Evolutionary conservation across 2,329 filamentous ascomycete species (phyloP).

Genomic region (Monosporascus ibericus): DNA sequence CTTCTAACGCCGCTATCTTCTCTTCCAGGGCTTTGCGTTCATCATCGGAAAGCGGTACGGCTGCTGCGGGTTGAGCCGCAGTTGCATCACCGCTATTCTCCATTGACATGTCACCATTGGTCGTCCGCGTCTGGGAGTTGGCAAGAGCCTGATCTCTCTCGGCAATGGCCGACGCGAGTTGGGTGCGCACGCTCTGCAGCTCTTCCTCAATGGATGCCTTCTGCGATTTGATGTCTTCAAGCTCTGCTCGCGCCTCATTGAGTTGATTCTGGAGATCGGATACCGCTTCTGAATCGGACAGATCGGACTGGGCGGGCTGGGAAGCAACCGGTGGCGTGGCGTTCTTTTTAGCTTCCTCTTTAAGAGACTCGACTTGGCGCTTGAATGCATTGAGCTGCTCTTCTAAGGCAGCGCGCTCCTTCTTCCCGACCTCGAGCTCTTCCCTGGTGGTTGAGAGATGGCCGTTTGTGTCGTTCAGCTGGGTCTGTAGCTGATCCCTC

Average conservation of each 20-base stretch:
- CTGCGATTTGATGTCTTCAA: conserved; percentile 60
- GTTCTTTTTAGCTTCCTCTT: conserved; percentile 27
- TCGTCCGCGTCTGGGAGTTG: conserved; percentile 23
- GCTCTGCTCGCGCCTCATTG: conserved; percentile 47
- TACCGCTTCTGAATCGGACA: conserved; percentile 40
- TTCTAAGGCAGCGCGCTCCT: conserved; percentile 29
- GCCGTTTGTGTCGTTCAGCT: conserved; percentile 38
- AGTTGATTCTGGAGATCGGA: conserved; percentile 45
- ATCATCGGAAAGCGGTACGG: conserved; percentile 41
- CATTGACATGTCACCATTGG: conserved; percentile 24
- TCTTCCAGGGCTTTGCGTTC: conserved; percentile 58
- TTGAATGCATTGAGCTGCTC: conserved; percentile 39
- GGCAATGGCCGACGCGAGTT: conserved; percentile 56
- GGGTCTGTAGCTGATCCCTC: conserved; percentile 45
- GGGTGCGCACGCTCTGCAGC: conserved; percentile 45
- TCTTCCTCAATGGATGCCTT: conserved; percentile 64
- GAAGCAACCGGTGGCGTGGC: conserved; percentile 33
- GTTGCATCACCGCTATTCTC: conserved; percentile 19
- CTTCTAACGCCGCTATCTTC: conserved; percentile 53
- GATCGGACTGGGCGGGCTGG: conserved; percentile 21
- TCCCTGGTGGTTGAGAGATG: conserved; percentile 33
- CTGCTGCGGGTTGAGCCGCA: conserved; percentile 13
- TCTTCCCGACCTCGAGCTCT: conserved; percentile 49
- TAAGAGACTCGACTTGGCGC: conserved; percentile 24
- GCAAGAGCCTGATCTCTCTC: conserved; percentile 59